phyloP scores from a whole-genome alignment of 176 grass and related monocot genomes.

The Rhipidocladum racemiflorum region DNA sequence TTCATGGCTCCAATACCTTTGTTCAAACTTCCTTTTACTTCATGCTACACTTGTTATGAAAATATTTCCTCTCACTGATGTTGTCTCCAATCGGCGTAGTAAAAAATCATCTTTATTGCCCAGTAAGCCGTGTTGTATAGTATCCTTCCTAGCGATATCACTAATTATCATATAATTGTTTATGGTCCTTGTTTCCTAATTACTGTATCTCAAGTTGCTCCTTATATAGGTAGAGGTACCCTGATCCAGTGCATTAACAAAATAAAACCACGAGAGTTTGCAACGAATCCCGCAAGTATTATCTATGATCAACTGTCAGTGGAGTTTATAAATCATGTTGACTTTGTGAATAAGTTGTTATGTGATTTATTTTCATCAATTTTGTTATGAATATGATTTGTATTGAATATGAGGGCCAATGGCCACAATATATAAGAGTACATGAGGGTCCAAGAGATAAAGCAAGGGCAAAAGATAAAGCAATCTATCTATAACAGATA shows the following conservation, averaged over 20 bases:
- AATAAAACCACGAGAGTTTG: not conserved
- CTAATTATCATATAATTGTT: not conserved
- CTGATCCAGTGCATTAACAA: not conserved
- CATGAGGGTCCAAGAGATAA: too few relatives aligned
- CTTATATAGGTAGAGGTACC: not conserved
- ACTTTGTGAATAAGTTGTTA: too few relatives aligned
- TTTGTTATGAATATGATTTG: too few relatives aligned
- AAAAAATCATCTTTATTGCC: not conserved
- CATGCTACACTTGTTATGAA: not conserved
- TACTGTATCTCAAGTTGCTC: not conserved
- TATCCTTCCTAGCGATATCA: not conserved
- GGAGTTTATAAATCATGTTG: not conserved
- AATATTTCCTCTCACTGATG: not conserved
- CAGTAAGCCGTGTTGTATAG: not conserved
- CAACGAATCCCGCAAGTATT: not conserved
- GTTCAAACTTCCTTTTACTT: not conserved
- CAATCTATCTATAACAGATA: too few relatives aligned
- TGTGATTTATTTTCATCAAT: too few relatives aligned
- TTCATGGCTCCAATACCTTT: slow-evolving; percentile 5
- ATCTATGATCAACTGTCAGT: not conserved
- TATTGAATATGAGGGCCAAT: too few relatives aligned
- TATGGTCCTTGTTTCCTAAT: not conserved
- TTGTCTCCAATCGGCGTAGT: not conserved
- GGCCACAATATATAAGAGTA: too few relatives aligned
- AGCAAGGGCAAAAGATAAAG: too few relatives aligned